These are phyloP conservation scores for Betula pendula DNA, from an alignment of 306 rosid species.

Conservation along the genomic window DNA sequence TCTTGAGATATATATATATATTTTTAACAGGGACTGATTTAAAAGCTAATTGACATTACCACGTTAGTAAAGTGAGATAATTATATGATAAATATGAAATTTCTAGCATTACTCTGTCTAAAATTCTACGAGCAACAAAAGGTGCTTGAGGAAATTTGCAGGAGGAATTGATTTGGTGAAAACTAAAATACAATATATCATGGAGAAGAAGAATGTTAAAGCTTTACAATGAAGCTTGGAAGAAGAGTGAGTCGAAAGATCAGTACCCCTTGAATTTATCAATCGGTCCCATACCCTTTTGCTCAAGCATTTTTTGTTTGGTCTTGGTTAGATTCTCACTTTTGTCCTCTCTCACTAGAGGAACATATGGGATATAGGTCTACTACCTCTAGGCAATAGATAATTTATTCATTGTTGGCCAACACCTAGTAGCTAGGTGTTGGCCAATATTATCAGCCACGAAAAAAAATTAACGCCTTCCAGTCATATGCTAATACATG, in stretches of 20 bases:
- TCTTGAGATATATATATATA: too few relatives aligned
- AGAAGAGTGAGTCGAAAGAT: not conserved
- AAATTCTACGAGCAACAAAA: too few relatives aligned
- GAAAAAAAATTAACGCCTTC: too few relatives aligned
- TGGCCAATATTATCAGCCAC: too few relatives aligned
- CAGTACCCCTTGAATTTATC: not conserved
- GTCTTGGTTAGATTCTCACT: not conserved
- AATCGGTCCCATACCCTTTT: not conserved
- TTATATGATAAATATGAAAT: too few relatives aligned
- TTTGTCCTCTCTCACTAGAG: constrained; percentile 4
- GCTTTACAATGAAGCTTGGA: not conserved
- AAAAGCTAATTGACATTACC: too few relatives aligned
- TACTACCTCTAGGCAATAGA: not conserved
- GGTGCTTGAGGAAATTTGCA: not conserved
- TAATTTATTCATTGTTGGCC: not conserved
- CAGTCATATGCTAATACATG: too few relatives aligned
- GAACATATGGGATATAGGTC: not conserved
- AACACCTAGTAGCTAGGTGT: not conserved
- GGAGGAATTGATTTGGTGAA: not conserved
- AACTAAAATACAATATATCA: not conserved
- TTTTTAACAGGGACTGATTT: too few relatives aligned
- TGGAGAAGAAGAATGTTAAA: not conserved
- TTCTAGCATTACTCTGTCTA: too few relatives aligned
- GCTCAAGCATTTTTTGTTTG: not conserved
- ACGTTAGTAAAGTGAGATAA: too few relatives aligned